These are phyloP conservation scores for Casuarina cunninghamiana DNA, from an alignment of 306 rosid species.

Conservation along the genomic window DNA sequence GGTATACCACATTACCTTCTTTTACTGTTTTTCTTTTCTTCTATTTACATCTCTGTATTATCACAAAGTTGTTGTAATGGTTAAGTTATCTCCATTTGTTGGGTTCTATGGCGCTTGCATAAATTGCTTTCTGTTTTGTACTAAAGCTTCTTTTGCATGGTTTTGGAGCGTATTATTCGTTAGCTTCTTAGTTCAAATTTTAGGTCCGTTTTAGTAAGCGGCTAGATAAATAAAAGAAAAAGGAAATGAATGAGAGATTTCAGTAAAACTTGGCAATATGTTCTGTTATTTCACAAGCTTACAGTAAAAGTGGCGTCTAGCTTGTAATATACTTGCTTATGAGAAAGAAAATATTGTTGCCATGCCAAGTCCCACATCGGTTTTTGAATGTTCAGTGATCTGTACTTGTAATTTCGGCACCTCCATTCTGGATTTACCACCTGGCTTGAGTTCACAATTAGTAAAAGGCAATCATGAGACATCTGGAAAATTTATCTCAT, in stretches of 20 bases:
- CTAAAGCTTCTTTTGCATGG: not conserved
- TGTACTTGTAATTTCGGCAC: not conserved
- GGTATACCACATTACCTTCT: constrained; percentile 28
- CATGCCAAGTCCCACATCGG: not conserved
- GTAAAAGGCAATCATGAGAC: not conserved
- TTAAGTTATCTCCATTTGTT: not conserved
- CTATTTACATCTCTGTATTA: not conserved
- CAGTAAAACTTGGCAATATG: no score
- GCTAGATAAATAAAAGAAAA: no score
- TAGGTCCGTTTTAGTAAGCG: no score
- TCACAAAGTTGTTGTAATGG: not conserved
- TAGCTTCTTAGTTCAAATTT: not conserved
- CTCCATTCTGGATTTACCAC: not conserved
- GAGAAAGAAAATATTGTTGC: no score
- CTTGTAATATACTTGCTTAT: no score
- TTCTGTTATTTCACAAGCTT: no score
- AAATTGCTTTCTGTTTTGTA: constrained; percentile 14
- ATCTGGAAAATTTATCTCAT: not conserved
- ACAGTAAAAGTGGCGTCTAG: no score
- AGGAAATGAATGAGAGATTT: no score
- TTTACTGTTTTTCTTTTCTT: constrained; percentile 1
- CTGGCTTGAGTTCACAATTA: not conserved
- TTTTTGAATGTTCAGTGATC: not conserved
- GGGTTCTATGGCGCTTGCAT: constrained; percentile 1
- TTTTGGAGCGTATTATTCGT: constrained; percentile 1